phyloP scores from a whole-genome alignment of 208 protist genomes.

The Tritrichomonas foetus region DNA sequence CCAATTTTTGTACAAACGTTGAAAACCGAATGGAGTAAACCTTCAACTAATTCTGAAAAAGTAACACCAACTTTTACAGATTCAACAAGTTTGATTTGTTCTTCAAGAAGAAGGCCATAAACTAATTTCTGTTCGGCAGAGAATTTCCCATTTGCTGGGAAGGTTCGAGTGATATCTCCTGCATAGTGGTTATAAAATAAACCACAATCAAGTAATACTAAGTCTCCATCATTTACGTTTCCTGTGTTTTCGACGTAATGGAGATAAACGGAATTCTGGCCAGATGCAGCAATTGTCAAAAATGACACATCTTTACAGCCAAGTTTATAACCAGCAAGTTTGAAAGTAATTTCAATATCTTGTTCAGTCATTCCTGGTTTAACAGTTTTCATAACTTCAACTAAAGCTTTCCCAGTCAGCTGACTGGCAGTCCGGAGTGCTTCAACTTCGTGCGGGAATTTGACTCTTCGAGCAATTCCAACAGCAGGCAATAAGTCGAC shows the following conservation, averaged over 20 bases:
- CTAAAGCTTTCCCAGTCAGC: background rate
- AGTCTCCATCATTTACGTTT: conserved; percentile 48
- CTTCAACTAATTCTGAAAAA: background rate
- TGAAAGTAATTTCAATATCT: conserved; percentile 4
- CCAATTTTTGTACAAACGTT: background rate
- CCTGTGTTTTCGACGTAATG: conserved; percentile 58
- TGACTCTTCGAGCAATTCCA: conserved; percentile 26
- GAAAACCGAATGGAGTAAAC: background rate
- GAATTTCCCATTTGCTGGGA: conserved; percentile 57
- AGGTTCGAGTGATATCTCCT: conserved; percentile 62
- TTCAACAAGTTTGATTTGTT: conserved; percentile 47
- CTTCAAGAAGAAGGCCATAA: conserved; percentile 54
- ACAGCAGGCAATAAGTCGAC: background rate
- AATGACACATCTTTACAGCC: conserved; percentile 46
- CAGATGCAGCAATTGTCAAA: conserved; percentile 56
- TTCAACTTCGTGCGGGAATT: conserved; percentile 34
- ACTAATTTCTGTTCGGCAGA: conserved; percentile 51
- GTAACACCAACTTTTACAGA: conserved; percentile 49
- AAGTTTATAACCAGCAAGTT: background rate
- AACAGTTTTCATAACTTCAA: conserved; percentile 41
- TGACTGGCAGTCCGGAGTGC: background rate
- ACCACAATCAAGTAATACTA: conserved; percentile 63
- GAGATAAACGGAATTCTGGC: conserved; percentile 52
- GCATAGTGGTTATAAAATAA: conserved; percentile 57
- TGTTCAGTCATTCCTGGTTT: conserved; percentile 40